Evolutionary conservation across 495 filamentous ascomycete species (phyloP).

Genomic region (Rostrohypoxylon terebratum): DNA sequence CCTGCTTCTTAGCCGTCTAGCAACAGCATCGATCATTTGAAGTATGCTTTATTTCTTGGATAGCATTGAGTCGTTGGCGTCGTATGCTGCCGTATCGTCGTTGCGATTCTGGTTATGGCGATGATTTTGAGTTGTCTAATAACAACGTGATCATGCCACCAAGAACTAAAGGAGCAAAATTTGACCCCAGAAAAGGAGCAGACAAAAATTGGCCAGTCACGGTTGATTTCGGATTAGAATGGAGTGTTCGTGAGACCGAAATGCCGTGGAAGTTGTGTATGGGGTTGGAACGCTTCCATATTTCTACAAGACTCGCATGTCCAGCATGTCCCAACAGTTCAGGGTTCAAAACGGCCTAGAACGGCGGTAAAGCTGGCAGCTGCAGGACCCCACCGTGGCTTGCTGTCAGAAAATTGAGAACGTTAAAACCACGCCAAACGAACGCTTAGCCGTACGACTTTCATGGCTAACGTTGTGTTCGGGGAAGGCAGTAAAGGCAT

Average conservation of each 20-base stretch:
- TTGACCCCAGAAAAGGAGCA: conserved; percentile 13
- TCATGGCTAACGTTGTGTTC: conserved; percentile 17
- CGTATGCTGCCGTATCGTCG: conserved; percentile 29
- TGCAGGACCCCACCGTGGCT: conserved; percentile 41
- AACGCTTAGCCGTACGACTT: conserved; percentile 19
- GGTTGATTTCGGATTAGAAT: conserved; percentile 11
- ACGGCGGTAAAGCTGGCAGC: conserved; percentile 37
- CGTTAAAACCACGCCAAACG: conserved; percentile 18
- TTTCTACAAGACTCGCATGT: conserved; percentile 27
- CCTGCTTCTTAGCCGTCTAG: conserved; percentile 39
- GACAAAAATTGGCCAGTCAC: conserved; percentile 7
- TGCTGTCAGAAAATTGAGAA: conserved; percentile 31
- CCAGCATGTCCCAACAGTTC: conserved; percentile 17
- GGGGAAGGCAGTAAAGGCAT: conserved; percentile 20
- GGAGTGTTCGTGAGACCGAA: conserved; percentile 29
- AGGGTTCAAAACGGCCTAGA: conserved; percentile 3
- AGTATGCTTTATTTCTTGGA: conserved; percentile 9
- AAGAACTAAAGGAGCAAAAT: background rate
- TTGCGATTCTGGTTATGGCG: conserved; percentile 12
- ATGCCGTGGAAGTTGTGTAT: conserved; percentile 12
- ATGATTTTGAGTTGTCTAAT: conserved; percentile 45
- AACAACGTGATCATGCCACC: conserved; percentile 45
- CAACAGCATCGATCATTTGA: conserved; percentile 37
- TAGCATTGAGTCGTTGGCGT: conserved; percentile 36
- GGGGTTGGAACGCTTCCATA: conserved; percentile 17